Evolutionary conservation across 768 basidiomycete genomes (phyloP).

Genomic region (Boletus barrowsii): DNA sequence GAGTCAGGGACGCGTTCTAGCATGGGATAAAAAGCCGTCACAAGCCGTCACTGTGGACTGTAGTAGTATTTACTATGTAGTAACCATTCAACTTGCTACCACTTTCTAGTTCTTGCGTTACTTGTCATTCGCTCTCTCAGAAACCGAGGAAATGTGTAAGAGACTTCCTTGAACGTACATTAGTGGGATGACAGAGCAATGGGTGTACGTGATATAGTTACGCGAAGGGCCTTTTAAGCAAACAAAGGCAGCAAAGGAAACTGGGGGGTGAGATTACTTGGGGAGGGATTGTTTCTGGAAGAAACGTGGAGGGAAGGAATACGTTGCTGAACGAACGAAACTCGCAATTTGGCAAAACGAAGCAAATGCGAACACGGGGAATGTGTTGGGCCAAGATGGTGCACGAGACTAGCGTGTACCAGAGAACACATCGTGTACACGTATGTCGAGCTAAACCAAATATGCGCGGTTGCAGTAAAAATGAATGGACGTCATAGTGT

Average conservation of each 20-base stretch:
- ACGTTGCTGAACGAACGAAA: constrained; percentile 10
- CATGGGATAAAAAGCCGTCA: no score
- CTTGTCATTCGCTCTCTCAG: no score
- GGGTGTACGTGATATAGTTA: constrained; percentile 27
- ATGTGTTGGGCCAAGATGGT: background rate
- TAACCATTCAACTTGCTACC: no score
- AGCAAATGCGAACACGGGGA: constrained; percentile 10
- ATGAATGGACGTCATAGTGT: constrained; percentile 20
- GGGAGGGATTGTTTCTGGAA: constrained; percentile 18
- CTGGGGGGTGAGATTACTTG: constrained; percentile 14
- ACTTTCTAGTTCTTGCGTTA: no score
- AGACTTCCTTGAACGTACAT: constrained; percentile 25
- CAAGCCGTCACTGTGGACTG: no score
- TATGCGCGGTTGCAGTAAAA: constrained; percentile 5
- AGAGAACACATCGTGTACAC: constrained; percentile 20
- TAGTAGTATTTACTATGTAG: no score
- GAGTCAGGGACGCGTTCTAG: no score
- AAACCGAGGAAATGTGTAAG: background rate
- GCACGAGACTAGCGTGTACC: constrained; percentile 18
- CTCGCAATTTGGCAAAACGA: constrained; percentile 6
- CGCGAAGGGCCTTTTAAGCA: constrained; percentile 29
- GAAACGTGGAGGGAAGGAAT: constrained; percentile 13
- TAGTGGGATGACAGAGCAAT: constrained; percentile 29
- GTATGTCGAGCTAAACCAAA: constrained; percentile 21
- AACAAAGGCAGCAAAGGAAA: constrained; percentile 9